A percentile compares a stretch with the other conserved stretches of the same genome.
phyloP scores from a whole-genome alignment of 495 filamentous ascomycete species.

The Penicillium odoratum region DNA sequence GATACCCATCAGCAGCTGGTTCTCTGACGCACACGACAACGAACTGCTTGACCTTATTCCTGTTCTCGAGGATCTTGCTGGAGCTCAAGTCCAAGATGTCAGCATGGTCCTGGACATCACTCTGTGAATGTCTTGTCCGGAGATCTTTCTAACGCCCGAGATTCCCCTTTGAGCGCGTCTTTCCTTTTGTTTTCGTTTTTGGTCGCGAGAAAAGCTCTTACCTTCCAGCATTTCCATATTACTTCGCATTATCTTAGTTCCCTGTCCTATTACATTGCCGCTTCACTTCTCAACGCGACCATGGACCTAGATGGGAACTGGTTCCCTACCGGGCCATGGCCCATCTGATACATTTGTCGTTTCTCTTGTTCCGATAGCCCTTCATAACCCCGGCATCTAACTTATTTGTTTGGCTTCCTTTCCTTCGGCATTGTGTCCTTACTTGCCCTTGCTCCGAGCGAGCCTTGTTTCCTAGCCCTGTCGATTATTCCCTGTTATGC shows the following conservation, averaged over 20 bases:
- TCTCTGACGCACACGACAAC: constrained; percentile 99
- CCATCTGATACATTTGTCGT: constrained; percentile 25
- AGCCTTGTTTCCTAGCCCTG: constrained; percentile 34
- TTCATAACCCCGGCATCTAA: constrained; percentile 9
- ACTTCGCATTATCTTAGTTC: constrained; percentile 15
- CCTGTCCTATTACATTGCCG: constrained; percentile 11
- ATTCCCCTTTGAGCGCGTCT: constrained; percentile 35
- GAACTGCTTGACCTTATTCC: constrained; percentile 97
- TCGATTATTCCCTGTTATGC: constrained; percentile 33
- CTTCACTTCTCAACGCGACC: constrained; percentile 19
- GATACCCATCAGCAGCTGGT: constrained; percentile 99
- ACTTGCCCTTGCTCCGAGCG: constrained; percentile 37
- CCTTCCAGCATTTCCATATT: constrained; percentile 24
- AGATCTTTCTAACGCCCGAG: constrained; percentile 35
- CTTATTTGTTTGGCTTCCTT: constrained; percentile 7
- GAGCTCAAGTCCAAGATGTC: constrained; percentile 85
- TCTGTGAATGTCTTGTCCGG: constrained; percentile 54
- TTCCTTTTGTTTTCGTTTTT: constrained; percentile 19
- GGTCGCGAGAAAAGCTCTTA: constrained; percentile 29
- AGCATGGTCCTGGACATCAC: constrained; percentile 96
- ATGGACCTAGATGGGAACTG: constrained; percentile 24
- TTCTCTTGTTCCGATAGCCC: constrained; percentile 15
- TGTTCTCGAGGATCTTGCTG: constrained; percentile 95
- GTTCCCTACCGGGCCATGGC: constrained; percentile 20
- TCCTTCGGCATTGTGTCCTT: constrained; percentile 27